Percentiles rank a stretch among this genome's conserved stretches.
Evolutionary conservation across 2,329 filamentous ascomycete species (phyloP).

Genomic region (Phyllosticta paracitricarpa): DNA sequence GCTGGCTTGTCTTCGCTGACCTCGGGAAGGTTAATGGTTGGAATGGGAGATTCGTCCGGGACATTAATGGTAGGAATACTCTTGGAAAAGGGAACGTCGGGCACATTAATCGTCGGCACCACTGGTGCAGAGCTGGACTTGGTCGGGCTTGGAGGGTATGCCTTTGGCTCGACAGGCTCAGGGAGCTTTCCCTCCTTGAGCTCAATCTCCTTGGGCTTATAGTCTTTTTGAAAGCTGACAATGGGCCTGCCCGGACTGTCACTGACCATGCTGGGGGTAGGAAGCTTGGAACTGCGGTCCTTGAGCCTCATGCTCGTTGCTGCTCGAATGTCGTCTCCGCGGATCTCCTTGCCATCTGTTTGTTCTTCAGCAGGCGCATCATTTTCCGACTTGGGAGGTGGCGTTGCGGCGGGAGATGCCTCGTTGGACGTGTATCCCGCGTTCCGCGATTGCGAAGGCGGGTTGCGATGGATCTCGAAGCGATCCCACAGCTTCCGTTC

Average conservation of each 20-base stretch:
- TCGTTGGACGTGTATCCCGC: constrained; percentile 62
- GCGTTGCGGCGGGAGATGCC: constrained; percentile 2
- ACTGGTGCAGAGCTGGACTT: constrained; percentile 32
- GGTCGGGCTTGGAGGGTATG: constrained; percentile 17
- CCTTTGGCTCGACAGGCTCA: constrained; percentile 12
- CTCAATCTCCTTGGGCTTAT: constrained; percentile 68
- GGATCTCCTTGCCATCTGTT: constrained; percentile 67
- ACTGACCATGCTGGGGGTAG: constrained; percentile 83
- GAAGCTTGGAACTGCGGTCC: constrained; percentile 77
- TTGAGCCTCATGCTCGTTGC: constrained; percentile 83
- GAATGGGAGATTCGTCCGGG: constrained; percentile 2
- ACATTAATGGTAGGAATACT: constrained; percentile 25
- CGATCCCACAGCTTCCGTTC: constrained; percentile 34
- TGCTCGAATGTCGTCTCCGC: constrained; percentile 76
- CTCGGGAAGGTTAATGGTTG: background rate
- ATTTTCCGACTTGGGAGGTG: constrained; percentile 15
- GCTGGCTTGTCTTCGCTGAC: background rate
- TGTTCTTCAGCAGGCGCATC: constrained; percentile 34
- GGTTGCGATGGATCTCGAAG: constrained; percentile 74
- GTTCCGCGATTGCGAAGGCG: constrained; percentile 73
- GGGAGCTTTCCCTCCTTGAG: constrained; percentile 41
- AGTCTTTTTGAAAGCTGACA: constrained; percentile 88
- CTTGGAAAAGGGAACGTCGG: constrained; percentile 24
- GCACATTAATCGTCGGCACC: constrained; percentile 43
- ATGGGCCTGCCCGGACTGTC: constrained; percentile 85